These are phyloP conservation scores for Collybia mongolica DNA, from an alignment of 768 basidiomycete genomes.

Conservation along the genomic window DNA sequence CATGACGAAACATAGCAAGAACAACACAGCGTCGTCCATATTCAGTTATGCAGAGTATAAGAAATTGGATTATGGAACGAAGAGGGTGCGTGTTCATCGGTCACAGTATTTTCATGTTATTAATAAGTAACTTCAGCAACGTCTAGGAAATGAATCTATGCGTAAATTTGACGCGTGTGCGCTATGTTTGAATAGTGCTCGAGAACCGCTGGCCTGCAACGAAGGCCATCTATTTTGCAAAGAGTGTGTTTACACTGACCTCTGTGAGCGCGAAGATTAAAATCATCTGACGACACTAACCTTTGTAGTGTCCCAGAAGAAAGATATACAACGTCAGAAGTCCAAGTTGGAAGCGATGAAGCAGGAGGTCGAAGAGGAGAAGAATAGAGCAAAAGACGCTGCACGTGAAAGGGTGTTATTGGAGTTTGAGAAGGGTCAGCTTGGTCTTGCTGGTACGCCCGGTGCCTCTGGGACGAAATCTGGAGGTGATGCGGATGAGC, in stretches of 20 bases:
- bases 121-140: slow-evolving; percentile 43
- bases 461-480: slow-evolving; percentile 38
- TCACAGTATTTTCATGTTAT: background rate
- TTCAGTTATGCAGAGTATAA: slow-evolving; percentile 91
- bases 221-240: slow-evolving; percentile 95
- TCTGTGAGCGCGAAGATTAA: slow-evolving; percentile 47
- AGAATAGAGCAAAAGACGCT: slow-evolving; percentile 59
- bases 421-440: slow-evolving; percentile 89
- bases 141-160: slow-evolving; percentile 90
- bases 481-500: slow-evolving; percentile 33
- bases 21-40: slow-evolving; percentile 85
- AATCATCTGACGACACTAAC: slow-evolving; percentile 6
- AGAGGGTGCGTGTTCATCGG: slow-evolving; percentile 44
- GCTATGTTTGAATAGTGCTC: slow-evolving; percentile 80
- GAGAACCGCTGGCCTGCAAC: slow-evolving; percentile 80
- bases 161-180: slow-evolving; percentile 89
- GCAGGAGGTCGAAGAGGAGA: slow-evolving; percentile 80
- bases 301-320: slow-evolving; percentile 77
- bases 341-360: slow-evolving; percentile 70
- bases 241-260: slow-evolving; percentile 88
- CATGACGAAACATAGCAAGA: slow-evolving; percentile 91
- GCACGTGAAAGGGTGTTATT: slow-evolving; percentile 86
- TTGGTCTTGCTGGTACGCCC: slow-evolving; percentile 57
- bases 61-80: slow-evolving; percentile 83
- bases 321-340: slow-evolving; percentile 91